Evolutionary conservation across 331 rosid genomes (phyloP).

Genomic region (Erythrophleum ivorense): DNA sequence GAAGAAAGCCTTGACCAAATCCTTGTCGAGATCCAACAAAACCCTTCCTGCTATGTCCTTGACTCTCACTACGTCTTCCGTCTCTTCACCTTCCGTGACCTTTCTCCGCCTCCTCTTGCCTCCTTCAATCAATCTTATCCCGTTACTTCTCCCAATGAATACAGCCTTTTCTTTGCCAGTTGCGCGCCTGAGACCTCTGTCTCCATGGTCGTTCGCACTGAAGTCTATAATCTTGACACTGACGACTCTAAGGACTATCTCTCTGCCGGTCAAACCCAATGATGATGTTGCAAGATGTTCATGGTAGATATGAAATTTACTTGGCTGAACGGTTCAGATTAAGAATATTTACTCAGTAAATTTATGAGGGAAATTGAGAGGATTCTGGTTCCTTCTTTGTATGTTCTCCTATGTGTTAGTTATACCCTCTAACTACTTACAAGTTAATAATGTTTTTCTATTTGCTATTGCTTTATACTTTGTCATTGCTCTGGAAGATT

Average conservation of each 20-base stretch:
- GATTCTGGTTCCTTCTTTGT: neutral
- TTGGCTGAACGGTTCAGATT: neutral
- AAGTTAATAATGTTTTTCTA: neutral
- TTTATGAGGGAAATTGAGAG: no score
- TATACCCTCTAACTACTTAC: neutral
- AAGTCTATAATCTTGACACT: slow-evolving; percentile 61
- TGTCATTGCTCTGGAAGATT: neutral
- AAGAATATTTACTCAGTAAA: no score
- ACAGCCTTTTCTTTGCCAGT: slow-evolving; percentile 74
- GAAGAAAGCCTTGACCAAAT: slow-evolving; percentile 79
- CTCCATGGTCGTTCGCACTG: slow-evolving; percentile 72
- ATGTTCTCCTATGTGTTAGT: slow-evolving; percentile 1
- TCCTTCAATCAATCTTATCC: slow-evolving; percentile 57
- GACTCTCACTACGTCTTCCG: slow-evolving; percentile 52
- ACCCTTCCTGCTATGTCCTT: slow-evolving; percentile 68
- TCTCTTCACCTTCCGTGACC: slow-evolving; percentile 66
- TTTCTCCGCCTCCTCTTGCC: slow-evolving; percentile 69
- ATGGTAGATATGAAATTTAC: neutral
- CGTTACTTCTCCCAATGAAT: slow-evolving; percentile 65
- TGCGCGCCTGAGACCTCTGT: slow-evolving; percentile 68
- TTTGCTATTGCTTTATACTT: neutral
- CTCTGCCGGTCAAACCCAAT: slow-evolving; percentile 72
- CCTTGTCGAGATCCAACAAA: slow-evolving; percentile 75
- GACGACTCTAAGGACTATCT: slow-evolving; percentile 62
- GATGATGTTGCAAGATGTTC: neutral